Evolutionary conservation across 1,284 basidiomycete genomes (phyloP), one percentile per base, ranked within the genome.

Genomic region (Ceratobasidium sp.): DNA sequence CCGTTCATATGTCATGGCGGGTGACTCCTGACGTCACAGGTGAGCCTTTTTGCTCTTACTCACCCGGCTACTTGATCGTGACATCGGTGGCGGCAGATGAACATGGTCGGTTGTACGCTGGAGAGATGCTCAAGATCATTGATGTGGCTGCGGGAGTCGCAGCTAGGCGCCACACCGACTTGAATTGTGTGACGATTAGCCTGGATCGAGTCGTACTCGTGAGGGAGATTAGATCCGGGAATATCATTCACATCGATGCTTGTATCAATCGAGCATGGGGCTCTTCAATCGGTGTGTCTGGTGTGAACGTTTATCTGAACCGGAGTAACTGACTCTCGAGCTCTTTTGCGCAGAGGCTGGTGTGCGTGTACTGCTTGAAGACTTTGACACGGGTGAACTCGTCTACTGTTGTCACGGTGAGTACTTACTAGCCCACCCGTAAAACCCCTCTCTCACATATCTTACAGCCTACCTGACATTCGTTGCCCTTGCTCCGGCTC

Each of bases 101-200:
- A 30, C 73, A 78, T 49, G 78, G 77, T 0, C 58, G 78, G 6
- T 71, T 81, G 11, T 78, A 77, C 21, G 80, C 79, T 4, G 81
- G 81, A 28, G 80, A 80, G 16, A 76, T 81, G 8, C 77, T 81
- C 72, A 81, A 80, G 69, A 74, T 81, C 23, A 79, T 81, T 74
- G 81, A 81, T 58, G 78, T 81, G n/a, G 77, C 79, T 1, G 81
- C 81, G 3, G 81, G 81, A 1, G 78, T 81, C 6, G 79, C 79
- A 11, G 79, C 80, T 0, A 76, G 80, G 40, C 78, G 79, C 46
- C 81, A 81, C 44, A 78, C 80, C 4, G 78, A 76, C 23, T 74
- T 76, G 4, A 77, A 77, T 28, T 80, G 79, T 63, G 76, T 81
- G n/a, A 81, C 81, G 25, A 76, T 81, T 71, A 78, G 77, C 51